Evolutionary conservation across 2,329 filamentous ascomycete species (phyloP), one percentile per base, ranked within the genome.

Genomic region (Aspergillus amoenus): DNA sequence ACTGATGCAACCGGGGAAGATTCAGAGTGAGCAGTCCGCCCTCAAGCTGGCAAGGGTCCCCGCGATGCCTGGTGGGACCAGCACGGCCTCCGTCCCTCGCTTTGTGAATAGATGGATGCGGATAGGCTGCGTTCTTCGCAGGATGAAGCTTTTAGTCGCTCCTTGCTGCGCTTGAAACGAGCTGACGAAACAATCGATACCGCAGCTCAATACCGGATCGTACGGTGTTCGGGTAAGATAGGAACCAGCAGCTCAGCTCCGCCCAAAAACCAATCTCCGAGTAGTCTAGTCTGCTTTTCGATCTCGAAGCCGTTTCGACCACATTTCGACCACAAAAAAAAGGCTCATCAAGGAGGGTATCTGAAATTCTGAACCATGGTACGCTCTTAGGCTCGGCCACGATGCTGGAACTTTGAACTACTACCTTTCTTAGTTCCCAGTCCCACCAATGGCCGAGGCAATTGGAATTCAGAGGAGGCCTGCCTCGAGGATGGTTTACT

Each of bases 181-280:
- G 27, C 50, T 65, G 55, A 65, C 63, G 49, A 54, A 53, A 60
- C 52, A 24, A 41, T 22, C 42, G 45, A 49, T 58, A 59, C 59
- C 12, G 41, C n/a, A 27, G 41, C 11, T 12, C 27, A 42, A 41
- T 59, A 59, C 56, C 47, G 55, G 47, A 15, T 55, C 47, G 50
- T 64, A 66, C 64, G 13, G 8, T 21, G 15, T 30, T 65, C 64
- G 64, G 64, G 64, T 66, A 66, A 66, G 55, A 61, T 65, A 64
- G 64, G 64, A 57, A 64, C 45, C 47, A 18, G 21, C 52, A 11
- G 40, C 41, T 42, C 55, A 43, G 18, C 48, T 40, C 18, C n/a
- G 44, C 1, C 9, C 27, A 47, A 22, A 22, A 8, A 9, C 44
- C 27, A 47, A 17, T 34, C 17, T 34, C 22, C 22, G 18, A 15